Evolutionary conservation across 352 stramenopile species (phyloP).

Genomic region (Pythium scleroteichum): DNA sequence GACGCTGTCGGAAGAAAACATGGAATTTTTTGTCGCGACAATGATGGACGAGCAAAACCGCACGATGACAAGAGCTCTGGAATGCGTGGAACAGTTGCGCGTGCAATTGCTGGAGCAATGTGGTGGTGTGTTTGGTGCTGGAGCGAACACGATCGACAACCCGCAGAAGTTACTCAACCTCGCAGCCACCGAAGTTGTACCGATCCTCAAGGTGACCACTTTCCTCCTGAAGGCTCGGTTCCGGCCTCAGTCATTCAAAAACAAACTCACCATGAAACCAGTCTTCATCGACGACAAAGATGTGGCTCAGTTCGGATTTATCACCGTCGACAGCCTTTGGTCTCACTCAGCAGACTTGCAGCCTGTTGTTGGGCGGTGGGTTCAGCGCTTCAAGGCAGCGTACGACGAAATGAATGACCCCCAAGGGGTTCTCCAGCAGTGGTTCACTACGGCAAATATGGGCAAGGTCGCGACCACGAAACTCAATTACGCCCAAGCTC

Average conservation of each 20-base stretch:
- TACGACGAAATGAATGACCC: conserved; percentile 83
- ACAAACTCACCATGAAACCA: conserved; percentile 40
- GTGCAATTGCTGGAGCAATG: conserved; percentile 22
- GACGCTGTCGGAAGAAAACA: conserved; percentile 51
- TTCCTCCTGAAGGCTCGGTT: conserved; percentile 61
- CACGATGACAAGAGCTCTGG: conserved; percentile 3
- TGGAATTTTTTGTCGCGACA: conserved; percentile 53
- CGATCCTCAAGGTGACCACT: conserved; percentile 64
- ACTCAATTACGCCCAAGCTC: conserved; percentile 40
- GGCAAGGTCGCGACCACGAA: conserved; percentile 28
- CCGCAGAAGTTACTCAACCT: conserved; percentile 63
- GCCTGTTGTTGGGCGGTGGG: conserved; percentile 54
- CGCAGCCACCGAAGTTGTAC: conserved; percentile 74
- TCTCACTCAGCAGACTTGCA: conserved; percentile 27
- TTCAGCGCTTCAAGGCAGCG: conserved; percentile 62
- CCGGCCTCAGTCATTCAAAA: conserved; percentile 10
- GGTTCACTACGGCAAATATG: conserved; percentile 68
- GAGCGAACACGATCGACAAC: conserved; percentile 18
- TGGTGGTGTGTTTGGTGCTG: conserved; percentile 4
- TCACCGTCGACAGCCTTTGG: conserved; percentile 35
- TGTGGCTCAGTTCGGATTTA: conserved; percentile 47
- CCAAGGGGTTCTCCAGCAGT: conserved; percentile 68
- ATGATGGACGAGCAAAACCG: conserved; percentile 37
- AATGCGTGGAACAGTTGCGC: conserved; percentile 23
- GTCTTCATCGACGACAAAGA: conserved; percentile 61